phyloP scores from a whole-genome alignment of 2,329 filamentous ascomycete species.

The Rutstroemia sp. region DNA sequence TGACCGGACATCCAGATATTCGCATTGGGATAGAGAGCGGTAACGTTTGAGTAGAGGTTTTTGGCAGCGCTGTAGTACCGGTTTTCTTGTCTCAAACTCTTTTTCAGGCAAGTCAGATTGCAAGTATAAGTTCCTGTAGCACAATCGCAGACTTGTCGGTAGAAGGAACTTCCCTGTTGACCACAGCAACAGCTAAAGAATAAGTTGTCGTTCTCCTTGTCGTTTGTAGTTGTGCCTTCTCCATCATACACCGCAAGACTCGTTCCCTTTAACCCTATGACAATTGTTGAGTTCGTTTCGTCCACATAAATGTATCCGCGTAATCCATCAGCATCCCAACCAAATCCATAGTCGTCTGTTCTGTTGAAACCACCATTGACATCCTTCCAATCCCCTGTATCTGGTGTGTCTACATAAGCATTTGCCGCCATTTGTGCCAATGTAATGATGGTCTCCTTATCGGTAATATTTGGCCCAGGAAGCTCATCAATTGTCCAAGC shows the following conservation, averaged over 20 bases:
- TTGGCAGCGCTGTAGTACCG: constrained; percentile 85
- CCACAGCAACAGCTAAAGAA: constrained; percentile 98
- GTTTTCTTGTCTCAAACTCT: constrained; percentile 72
- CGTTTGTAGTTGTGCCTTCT: constrained; percentile 92
- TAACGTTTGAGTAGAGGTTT: constrained; percentile 89
- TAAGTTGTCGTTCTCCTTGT: constrained; percentile 96
- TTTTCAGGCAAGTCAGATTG: constrained; percentile 81
- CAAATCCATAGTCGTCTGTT: constrained; percentile 78
- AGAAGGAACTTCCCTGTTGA: constrained; percentile 83
- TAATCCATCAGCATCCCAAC: constrained; percentile 84
- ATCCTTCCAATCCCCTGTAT: constrained; percentile 73
- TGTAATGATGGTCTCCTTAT: constrained; percentile 75
- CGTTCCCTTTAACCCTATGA: constrained; percentile 91
- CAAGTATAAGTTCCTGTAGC: constrained; percentile 80
- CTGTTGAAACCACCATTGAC: constrained; percentile 75
- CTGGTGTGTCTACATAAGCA: constrained; percentile 72
- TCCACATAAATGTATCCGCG: constrained; percentile 91
- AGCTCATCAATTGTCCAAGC: constrained; percentile 78
- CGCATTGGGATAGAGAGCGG: constrained; percentile 74
- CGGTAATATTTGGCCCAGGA: constrained; percentile 70
- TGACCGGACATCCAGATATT: constrained; percentile 89
- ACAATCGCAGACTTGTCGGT: constrained; percentile 90
- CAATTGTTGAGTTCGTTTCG: constrained; percentile 73
- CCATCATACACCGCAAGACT: constrained; percentile 88
- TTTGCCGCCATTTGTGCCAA: constrained; percentile 85